Percentiles rank a stretch among this genome's conserved stretches.
phyloP scores from a whole-genome alignment of 257 asterid species.

The Galeopsis tetrahit region DNA sequence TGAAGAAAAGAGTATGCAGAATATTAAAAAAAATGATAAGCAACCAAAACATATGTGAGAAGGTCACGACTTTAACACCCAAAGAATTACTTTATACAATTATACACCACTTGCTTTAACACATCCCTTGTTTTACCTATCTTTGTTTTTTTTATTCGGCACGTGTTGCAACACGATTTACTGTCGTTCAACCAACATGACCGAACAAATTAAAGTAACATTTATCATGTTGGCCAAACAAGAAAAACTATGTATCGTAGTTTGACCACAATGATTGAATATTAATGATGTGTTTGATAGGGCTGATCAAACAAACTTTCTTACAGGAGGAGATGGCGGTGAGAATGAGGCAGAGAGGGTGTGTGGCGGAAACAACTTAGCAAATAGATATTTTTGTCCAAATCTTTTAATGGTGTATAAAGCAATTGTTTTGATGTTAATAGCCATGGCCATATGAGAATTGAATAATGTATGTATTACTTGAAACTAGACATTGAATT shows the following conservation, averaged over 20 bases:
- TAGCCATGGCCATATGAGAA: neutral
- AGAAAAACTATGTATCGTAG: no score
- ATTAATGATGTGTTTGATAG: neutral
- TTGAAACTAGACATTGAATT: neutral
- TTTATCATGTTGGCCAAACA: no score
- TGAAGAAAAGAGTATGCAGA: neutral
- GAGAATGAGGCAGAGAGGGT: neutral
- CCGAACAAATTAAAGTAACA: no score
- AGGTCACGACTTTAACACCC: neutral
- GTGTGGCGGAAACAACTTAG: neutral
- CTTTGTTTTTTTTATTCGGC: no score
- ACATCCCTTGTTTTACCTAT: no score
- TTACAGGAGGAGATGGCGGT: neutral
- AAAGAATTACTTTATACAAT: neutral
- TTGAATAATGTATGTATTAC: neutral
- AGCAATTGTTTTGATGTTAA: neutral
- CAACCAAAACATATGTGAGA: slow-evolving; percentile 1
- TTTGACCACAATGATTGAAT: neutral
- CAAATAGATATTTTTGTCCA: neutral
- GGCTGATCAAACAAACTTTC: neutral
- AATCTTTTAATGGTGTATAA: neutral
- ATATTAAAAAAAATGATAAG: neutral
- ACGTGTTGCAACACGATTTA: no score
- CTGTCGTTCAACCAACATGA: no score
- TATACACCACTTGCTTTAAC: neutral